Evolutionary conservation across 441 rosid species (phyloP), one percentile per base, ranked within the genome.

Genomic region (Jatropha multifida): DNA sequence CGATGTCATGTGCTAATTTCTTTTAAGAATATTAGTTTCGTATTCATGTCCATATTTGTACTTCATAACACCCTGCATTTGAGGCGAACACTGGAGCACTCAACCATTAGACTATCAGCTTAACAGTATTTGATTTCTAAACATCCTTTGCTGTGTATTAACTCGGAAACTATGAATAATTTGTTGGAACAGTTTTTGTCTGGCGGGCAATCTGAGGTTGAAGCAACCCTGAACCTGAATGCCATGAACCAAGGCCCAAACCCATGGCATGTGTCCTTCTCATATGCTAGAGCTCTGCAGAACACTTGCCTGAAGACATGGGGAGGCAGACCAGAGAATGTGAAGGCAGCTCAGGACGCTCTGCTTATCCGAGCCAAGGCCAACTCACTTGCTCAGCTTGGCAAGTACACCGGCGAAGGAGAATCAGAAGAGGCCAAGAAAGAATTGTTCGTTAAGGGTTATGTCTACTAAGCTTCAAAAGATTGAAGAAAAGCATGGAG

Each of bases 201-300:
- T 40, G 98, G 98, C 42, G 97, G 99, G 61, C 99, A 95, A 79
- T 92, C 97, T 27, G 98, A 94, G 85, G 88, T 91, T 42, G 99
- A 94, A 83, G 94, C 98, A 5, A 94, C 99, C 17, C 82, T 91
- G 82, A 94, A 94, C 90, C 79, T 93, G 81, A 94, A 94, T 60
- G 97, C 99, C 5, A 93, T 93, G 99, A 93, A 95, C 92, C 98
- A 95, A 63, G 79, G 78, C 68, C 76, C 97, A 0, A 88, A 85
- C 91, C 94, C 94, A 9, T 95, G 99, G 99, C 97, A 92, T 38
- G 95, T 95, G 71, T 93, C 99, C 0, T 95, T 93, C 91, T 95
- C 97, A 12, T 95, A 93, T 9, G 98, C 98, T 18, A 89, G 97
- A 72, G 97, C 98, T 48, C 88, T 94, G 68, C 99, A 94, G 77